A percentile compares a stretch with the other conserved stretches of the same genome.
phyloP scores from a whole-genome alignment of 768 basidiomycete species.

The Termitomyces sp. region DNA sequence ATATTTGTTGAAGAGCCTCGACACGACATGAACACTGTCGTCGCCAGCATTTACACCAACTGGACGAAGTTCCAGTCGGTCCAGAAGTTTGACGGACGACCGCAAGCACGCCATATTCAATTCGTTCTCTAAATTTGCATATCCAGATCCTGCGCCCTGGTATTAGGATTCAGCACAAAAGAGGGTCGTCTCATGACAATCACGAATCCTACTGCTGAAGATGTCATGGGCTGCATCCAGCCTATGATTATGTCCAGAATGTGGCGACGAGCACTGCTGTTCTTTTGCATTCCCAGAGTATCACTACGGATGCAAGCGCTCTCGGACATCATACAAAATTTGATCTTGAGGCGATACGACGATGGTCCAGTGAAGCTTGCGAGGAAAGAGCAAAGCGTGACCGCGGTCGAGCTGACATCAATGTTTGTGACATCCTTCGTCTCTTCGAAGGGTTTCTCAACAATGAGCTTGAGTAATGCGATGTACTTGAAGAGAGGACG shows the following conservation, averaged over 20 bases:
- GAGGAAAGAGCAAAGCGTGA: conserved; percentile 60
- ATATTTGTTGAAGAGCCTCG: conserved; percentile 78
- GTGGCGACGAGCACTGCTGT: conserved; percentile 58
- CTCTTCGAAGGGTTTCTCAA: conserved; percentile 62
- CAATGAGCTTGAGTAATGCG: conserved; percentile 66
- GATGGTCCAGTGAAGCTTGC: conserved; percentile 50
- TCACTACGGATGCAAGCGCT: conserved; percentile 60
- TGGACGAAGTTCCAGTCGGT: conserved; percentile 64
- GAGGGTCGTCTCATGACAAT: neutral
- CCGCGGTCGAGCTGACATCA: conserved; percentile 57
- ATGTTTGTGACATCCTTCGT: conserved; percentile 58
- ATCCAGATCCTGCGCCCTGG: conserved; percentile 33
- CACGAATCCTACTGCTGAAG: conserved; percentile 40
- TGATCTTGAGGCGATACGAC: conserved; percentile 63
- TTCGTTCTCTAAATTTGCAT: conserved; percentile 44
- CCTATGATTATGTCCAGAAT: conserved; percentile 75
- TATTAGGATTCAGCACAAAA: neutral
- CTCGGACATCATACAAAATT: conserved; percentile 72
- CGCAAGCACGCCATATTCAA: conserved; percentile 70
- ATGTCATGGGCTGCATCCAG: conserved; percentile 57
- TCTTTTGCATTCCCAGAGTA: conserved; percentile 59
- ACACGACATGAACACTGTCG: conserved; percentile 64
- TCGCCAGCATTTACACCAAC: conserved; percentile 53
- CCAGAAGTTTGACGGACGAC: conserved; percentile 70
- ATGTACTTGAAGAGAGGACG: conserved; percentile 48